Base-by-base conservation (phyloP, 345 rosid species). In the Rubroshorea leprosula region DNA sequence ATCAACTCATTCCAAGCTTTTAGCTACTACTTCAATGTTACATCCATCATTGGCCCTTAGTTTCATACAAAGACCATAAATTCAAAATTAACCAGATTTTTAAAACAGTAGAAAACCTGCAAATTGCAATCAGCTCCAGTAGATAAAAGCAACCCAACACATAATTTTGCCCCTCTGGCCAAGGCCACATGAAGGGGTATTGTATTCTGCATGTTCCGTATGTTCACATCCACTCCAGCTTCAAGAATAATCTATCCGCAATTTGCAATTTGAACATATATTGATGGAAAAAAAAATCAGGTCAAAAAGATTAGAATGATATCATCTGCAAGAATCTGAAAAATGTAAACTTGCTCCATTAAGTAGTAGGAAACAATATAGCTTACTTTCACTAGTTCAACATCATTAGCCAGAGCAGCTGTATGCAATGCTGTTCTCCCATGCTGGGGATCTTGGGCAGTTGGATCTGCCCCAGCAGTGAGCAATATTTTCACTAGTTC, bases 161-260 rank as follows among this genome's bases (percentile, higher is more conserved):
- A 93, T 19, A 87, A 70, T 23, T 81, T 85, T 52, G 96, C 95
- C 55, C 97, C 99, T 72, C 96, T 83, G 49, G 89, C 91, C 79
- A 93, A 71, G 25, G 99, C 99, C 63, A 90, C 80, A 69, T 93
- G 99, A 68, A 93, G 94, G 51, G 97, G 97, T 67, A 83, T 89
- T 27, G 93, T 82, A 72, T 85, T 85, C 61, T 83, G 96, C 69
- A 80, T 78, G 72, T 89, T 90, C 55, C 83, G 83, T 61, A 89
- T 79, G 72, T 93, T 83, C 51, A 83, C 96, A 76, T 83, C 89
- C 68, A 93, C 99, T 74, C 96, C 99, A 78, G 91, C 89, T 72
- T 82, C 85, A 29, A 93, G 96, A 72, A 93, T 87, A 63, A 87
- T 85, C 99, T 93, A 64, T 65, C 61, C 46, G 19, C 25, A 70